These are phyloP conservation scores for Cyberlindnera mrakii DNA, from an alignment of 805 yeast genomes.

Conservation along the genomic window DNA sequence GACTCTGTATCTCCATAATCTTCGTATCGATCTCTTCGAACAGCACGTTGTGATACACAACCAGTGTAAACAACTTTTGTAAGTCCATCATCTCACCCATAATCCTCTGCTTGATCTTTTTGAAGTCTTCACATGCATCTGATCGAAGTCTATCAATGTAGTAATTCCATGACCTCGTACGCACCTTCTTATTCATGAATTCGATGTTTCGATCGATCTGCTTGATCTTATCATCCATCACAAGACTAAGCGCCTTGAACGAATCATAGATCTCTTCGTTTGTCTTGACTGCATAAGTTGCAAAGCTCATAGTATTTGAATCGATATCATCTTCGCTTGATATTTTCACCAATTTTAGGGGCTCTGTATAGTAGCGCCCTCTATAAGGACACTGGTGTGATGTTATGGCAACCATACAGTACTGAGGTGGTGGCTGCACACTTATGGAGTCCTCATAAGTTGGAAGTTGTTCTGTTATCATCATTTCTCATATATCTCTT, in stretches of 20 bases:
- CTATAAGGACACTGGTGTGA: slow-evolving; percentile 13
- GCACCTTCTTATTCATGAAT: slow-evolving; percentile 16
- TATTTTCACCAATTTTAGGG: neutral
- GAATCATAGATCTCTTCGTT: slow-evolving; percentile 12
- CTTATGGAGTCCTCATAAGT: slow-evolving; percentile 15
- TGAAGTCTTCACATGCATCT: slow-evolving; percentile 14
- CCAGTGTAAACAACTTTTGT: slow-evolving; percentile 5
- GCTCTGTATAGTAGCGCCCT: slow-evolving; percentile 7
- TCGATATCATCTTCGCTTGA: slow-evolving; percentile 2
- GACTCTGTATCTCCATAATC: neutral
- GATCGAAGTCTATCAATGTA: slow-evolving; percentile 18
- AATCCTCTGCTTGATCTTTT: slow-evolving; percentile 11
- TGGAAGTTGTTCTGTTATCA: slow-evolving; percentile 10
- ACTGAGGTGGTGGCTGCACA: slow-evolving; percentile 19
- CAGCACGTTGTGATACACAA: slow-evolving; percentile 9
- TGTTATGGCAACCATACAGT: slow-evolving; percentile 9
- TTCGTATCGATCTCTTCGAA: slow-evolving; percentile 2
- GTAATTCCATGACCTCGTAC: slow-evolving; percentile 11
- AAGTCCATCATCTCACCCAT: slow-evolving; percentile 5
- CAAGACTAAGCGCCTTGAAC: slow-evolving; percentile 4
- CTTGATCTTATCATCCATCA: slow-evolving; percentile 15
- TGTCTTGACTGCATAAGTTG: slow-evolving; percentile 5
- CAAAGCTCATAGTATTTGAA: slow-evolving; percentile 9
- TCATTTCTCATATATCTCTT: neutral
- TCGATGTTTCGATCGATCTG: slow-evolving; percentile 17